Evolutionary conservation across 768 basidiomycete species (phyloP).

Genomic region (Exidia glandulosa): DNA sequence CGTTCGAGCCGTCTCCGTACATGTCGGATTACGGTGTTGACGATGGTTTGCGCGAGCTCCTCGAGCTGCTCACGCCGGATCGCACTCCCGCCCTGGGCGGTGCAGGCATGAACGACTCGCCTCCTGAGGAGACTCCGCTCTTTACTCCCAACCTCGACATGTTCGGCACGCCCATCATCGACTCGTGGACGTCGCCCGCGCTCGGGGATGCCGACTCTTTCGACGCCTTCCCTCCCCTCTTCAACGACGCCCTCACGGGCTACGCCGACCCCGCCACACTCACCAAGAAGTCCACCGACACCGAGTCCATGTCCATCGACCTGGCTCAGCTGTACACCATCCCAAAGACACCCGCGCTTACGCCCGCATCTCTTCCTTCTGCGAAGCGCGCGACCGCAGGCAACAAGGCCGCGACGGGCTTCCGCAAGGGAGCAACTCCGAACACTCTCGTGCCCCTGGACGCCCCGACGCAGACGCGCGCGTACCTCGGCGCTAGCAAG

Average conservation of each 20-base stretch:
- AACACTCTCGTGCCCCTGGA: slow-evolving; percentile 54
- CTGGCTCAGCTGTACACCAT: neutral
- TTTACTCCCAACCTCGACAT: neutral
- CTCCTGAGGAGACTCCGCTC: neutral
- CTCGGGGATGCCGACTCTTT: neutral
- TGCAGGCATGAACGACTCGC: neutral
- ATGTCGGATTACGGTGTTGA: neutral
- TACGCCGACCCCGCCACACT: neutral
- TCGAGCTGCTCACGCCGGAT: neutral
- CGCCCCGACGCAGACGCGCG: slow-evolving; percentile 70
- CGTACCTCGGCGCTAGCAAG: slow-evolving; percentile 58
- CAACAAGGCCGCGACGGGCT: slow-evolving; percentile 43
- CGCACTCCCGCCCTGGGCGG: neutral
- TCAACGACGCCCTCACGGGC: neutral
- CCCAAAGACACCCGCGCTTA: neutral
- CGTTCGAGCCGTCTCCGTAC: neutral
- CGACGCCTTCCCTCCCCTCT: neutral
- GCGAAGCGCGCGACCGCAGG: neutral
- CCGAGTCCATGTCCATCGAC: neutral
- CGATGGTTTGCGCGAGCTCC: neutral
- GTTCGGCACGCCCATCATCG: neutral
- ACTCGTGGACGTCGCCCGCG: neutral
- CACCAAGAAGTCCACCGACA: neutral
- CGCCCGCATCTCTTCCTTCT: neutral
- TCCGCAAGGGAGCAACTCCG: slow-evolving; percentile 59